These are phyloP conservation scores for Psidium friedrichsthalianum DNA, from an alignment of 345 rosid genomes.

Conservation along the genomic window DNA sequence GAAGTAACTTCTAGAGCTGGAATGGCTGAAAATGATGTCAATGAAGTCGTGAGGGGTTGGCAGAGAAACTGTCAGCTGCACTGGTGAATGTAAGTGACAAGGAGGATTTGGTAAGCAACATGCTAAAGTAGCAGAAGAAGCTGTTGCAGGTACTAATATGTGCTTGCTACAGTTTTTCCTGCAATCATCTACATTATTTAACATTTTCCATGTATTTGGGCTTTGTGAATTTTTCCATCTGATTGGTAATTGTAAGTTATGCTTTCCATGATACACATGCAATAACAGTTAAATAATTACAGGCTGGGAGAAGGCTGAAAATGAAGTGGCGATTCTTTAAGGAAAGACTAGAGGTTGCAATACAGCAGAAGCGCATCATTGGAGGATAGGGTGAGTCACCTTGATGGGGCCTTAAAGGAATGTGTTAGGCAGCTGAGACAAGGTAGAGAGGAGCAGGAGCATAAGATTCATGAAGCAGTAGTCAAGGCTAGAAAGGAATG, in stretches of 20 bases:
- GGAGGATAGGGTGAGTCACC: constrained; percentile 73
- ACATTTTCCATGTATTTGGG: not conserved
- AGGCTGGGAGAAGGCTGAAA: constrained; percentile 98
- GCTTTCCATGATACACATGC: not conserved
- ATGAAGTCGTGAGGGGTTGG: constrained; percentile 36
- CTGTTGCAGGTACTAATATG: constrained; percentile 67
- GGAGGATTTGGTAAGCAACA: constrained; percentile 86
- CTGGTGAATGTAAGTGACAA: constrained; percentile 71
- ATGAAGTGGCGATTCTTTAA: constrained; percentile 49
- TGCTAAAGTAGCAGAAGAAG: constrained; percentile 94
- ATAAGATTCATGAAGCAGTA: constrained; percentile 45
- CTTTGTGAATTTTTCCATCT: not conserved
- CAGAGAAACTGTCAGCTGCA: constrained; percentile 77
- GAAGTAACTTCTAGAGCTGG: constrained; percentile 36
- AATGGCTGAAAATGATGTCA: constrained; percentile 29
- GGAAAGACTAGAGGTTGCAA: constrained; percentile 50
- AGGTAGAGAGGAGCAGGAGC: constrained; percentile 76
- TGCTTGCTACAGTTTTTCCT: not conserved
- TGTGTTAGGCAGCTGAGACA: constrained; percentile 89
- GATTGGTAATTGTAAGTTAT: not conserved
- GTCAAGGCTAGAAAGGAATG: constrained; percentile 33
- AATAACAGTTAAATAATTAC: not conserved
- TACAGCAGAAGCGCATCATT: constrained; percentile 30
- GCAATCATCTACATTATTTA: not conserved
- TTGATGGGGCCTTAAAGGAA: constrained; percentile 90